These are phyloP conservation scores for Gossypium raimondii DNA, from an alignment of 345 rosid species.

Conservation along the genomic window DNA sequence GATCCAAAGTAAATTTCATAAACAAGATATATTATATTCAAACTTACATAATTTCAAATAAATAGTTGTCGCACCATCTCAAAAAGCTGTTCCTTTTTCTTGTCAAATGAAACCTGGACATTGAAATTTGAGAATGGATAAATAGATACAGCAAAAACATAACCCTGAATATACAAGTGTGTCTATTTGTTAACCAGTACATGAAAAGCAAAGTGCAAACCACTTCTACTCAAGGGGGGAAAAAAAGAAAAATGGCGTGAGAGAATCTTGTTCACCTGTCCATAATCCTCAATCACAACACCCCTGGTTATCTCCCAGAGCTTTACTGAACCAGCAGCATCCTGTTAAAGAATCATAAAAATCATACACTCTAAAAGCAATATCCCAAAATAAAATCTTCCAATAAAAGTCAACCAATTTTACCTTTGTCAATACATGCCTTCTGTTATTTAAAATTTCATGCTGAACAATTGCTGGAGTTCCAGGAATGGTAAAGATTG, in stretches of 20 bases:
- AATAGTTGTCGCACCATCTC: conserved; percentile 65
- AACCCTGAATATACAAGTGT: neutral
- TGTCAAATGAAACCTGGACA: conserved; percentile 77
- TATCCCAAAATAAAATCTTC: neutral
- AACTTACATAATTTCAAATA: neutral
- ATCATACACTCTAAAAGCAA: conserved; percentile 13
- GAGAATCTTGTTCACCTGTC: conserved; percentile 48
- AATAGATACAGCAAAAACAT: neutral
- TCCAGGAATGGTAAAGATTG: conserved; percentile 70
- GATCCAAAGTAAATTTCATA: conserved; percentile 20
- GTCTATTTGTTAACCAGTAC: neutral
- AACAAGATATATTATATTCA: neutral
- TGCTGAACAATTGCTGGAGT: conserved; percentile 89
- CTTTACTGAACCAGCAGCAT: conserved; percentile 84
- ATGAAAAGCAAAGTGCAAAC: neutral
- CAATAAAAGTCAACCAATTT: conserved; percentile 11
- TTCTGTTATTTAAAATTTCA: conserved; percentile 90
- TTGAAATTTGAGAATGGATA: conserved; percentile 10
- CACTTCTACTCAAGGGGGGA: neutral
- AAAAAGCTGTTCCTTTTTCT: conserved; percentile 84
- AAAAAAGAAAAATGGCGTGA: neutral
- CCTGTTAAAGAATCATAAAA: conserved; percentile 43
- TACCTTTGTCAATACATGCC: conserved; percentile 97
- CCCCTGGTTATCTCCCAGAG: conserved; percentile 96
- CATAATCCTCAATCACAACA: conserved; percentile 79